Base-by-base conservation (phyloP, 352 stramenopile species). In the Pythium folliculosum region DNA sequence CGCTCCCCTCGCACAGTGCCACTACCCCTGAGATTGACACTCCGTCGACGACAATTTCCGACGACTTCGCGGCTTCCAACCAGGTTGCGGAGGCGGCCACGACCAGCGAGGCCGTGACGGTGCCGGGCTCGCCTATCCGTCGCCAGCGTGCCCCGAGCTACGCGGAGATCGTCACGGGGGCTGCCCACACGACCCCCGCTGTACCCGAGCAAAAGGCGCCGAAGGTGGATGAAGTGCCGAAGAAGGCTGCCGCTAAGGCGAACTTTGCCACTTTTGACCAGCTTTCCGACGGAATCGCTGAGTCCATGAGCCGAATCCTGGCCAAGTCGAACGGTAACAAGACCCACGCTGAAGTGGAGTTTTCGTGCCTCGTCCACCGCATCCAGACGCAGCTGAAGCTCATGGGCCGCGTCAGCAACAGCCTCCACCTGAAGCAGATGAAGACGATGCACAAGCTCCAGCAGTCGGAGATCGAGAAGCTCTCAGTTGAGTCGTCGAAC, bases 381-480 rank as follows among this genome's bases (percentile, higher is more conserved):
- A 80, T 82, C 53, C 70, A 78, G 55, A 67, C 71, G 7, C 76
- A 80, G 60, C 65, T 82, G 52, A 80, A 77, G 53, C 63, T 82
- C 45, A 80, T 82, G 76, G 72, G 76, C 1, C 71, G 68, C 12
- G 73, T 75, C n/a, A 80, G 60, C 52, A 71, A 55, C 30, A 71
- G 59, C 21, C 76, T 82, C 38, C 70, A 76, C 17, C 60, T 76
- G 13, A 75, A 80, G 27, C 75, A 82, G 53, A 68, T 78, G 47
- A 65, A 72, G 45, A 77, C 76, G 22, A 59, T 73, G 17, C 30
- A 75, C 16, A 71, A 76, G 35, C 55, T 82, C 12, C 56, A 80
- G 61, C 58, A 78, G 59, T 63, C 63, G 35, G 70, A 78, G 60
- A 72, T 69, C 16, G 72, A 80, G 52, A 82, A 82, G 61, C 61